These are phyloP conservation scores for Yamadazyma triangularis DNA, from an alignment of 1,139 yeast species.

Conservation along the genomic window DNA sequence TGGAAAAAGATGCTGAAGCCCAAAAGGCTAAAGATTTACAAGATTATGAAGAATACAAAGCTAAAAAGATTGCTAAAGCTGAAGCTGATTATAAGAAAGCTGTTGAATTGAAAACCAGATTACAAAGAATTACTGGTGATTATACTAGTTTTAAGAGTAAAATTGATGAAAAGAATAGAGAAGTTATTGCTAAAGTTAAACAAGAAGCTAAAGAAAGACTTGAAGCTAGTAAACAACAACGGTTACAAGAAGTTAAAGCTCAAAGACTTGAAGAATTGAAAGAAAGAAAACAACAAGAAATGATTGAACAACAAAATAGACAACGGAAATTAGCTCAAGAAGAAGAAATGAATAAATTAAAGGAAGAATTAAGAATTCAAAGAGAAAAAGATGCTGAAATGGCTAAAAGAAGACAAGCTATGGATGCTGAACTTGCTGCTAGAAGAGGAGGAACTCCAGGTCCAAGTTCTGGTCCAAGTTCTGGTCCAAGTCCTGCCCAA, in stretches of 20 bases:
- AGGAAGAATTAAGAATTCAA: conserved; percentile 38
- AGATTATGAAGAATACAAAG: conserved; percentile 58
- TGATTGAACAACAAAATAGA: conserved; percentile 24
- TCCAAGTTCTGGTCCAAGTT: conserved; percentile 4
- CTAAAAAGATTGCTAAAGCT: conserved; percentile 58
- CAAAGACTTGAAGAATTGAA: conserved; percentile 49
- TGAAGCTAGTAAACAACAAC: conserved; percentile 62
- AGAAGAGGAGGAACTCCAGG: conserved; percentile 16
- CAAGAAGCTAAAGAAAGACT: conserved; percentile 49
- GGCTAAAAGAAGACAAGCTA: conserved; percentile 32
- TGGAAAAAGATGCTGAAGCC: conserved; percentile 69
- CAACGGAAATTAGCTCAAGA: conserved; percentile 16
- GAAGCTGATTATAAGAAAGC: conserved; percentile 69
- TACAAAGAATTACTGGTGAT: conserved; percentile 63
- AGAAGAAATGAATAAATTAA: conserved; percentile 36
- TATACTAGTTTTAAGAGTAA: conserved; percentile 48
- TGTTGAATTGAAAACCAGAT: conserved; percentile 62
- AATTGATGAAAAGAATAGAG: conserved; percentile 43
- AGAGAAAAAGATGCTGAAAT: conserved; percentile 45
- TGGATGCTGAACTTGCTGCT: conserved; percentile 27
- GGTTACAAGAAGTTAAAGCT: conserved; percentile 60
- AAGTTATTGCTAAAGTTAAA: conserved; percentile 47
- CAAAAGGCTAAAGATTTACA: conserved; percentile 64
- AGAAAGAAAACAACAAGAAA: conserved; percentile 37
- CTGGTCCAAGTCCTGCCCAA: conserved; percentile 14